Conservation (phyloP, 495 filamentous ascomycete genomes). For the Apiosordaria backusii region DNA sequence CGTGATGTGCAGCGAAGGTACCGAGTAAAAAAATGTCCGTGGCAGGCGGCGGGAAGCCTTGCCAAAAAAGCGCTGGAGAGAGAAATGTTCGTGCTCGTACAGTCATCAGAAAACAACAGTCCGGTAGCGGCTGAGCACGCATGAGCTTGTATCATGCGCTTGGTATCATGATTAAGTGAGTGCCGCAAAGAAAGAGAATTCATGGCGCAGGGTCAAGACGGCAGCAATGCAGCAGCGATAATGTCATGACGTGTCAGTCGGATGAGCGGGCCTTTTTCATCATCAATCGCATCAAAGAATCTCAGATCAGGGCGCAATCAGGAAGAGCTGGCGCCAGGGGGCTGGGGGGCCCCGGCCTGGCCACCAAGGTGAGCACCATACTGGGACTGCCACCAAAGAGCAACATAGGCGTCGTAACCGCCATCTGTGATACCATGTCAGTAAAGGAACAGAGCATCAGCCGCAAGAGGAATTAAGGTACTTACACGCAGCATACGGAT, state of each 20-base stretch:
- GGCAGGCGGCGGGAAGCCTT: constrained; percentile 13
- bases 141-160: constrained; percentile 9
- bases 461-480: neutral
- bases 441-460: neutral
- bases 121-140: constrained; percentile 1
- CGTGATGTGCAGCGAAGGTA: neutral
- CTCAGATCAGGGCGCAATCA: constrained; percentile 24
- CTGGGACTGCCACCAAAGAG: constrained; percentile 33
- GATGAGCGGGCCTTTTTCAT: constrained; percentile 25
- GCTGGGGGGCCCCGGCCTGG: constrained; percentile 25
- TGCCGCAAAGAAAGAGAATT: constrained; percentile 5
- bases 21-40: neutral
- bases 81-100: constrained; percentile 17
- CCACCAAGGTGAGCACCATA: constrained; percentile 26
- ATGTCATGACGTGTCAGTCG: constrained; percentile 27
- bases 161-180: constrained; percentile 17
- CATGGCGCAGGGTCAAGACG: constrained; percentile 21
- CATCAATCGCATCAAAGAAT: constrained; percentile 30
- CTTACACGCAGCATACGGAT: constrained; percentile 37
- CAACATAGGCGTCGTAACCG: constrained; percentile 35
- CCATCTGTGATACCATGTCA: constrained; percentile 23
- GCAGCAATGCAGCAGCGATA: constrained; percentile 18
- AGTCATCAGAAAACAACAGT: constrained; percentile 20
- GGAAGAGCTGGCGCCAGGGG: constrained; percentile 27
- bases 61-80: neutral